Conservation (phyloP, 2,329 filamentous ascomycete species). For the Didymella keratinophila region DNA sequence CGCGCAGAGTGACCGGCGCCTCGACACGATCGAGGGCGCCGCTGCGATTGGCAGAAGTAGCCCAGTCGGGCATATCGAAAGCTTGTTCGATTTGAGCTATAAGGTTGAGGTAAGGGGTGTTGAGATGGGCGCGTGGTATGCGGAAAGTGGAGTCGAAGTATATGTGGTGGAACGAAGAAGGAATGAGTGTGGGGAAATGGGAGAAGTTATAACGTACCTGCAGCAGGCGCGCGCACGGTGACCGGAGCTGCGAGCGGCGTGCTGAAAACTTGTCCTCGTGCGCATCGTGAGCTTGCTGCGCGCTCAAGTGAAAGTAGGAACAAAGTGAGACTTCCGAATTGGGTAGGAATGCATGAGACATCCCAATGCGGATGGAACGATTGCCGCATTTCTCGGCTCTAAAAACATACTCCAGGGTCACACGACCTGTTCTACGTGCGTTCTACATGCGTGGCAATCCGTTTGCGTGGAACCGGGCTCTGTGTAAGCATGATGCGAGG, state of each 20-base stretch:
- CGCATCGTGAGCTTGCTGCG: conserved; percentile 4
- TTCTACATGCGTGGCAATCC: conserved; percentile 7
- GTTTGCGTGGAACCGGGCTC: conserved; percentile 13
- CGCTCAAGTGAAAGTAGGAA: conserved; percentile 4
- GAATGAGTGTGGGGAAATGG: conserved; percentile 7
- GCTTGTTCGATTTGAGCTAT: conserved; percentile 20
- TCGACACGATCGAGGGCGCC: conserved; percentile 62
- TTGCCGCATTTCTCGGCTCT: conserved; percentile 8
- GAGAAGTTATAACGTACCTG: conserved; percentile 9
- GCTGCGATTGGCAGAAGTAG: conserved; percentile 30
- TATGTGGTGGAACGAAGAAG: conserved; percentile 8
- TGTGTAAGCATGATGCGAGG: conserved; percentile 7
- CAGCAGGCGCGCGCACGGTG: conserved; percentile 4
- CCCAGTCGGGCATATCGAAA: conserved; percentile 37
- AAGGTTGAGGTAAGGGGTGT: conserved; percentile 16
- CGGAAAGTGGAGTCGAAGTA: conserved; percentile 1
- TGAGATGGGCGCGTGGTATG: conserved; percentile 4
- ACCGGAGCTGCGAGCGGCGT: conserved; percentile 3
- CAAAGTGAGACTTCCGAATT: conserved; percentile 14
- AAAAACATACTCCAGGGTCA: not conserved
- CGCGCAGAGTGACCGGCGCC: conserved; percentile 58
- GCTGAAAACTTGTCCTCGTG: conserved; percentile 1
- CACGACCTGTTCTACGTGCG: conserved; percentile 2
- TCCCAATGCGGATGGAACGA: conserved; percentile 12
- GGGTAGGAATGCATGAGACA: conserved; percentile 13